A percentile compares a stretch with the other conserved stretches of the same genome.
phyloP scores from a whole-genome alignment of 2,329 filamentous ascomycete species.

The Colletotrichum siamense region DNA sequence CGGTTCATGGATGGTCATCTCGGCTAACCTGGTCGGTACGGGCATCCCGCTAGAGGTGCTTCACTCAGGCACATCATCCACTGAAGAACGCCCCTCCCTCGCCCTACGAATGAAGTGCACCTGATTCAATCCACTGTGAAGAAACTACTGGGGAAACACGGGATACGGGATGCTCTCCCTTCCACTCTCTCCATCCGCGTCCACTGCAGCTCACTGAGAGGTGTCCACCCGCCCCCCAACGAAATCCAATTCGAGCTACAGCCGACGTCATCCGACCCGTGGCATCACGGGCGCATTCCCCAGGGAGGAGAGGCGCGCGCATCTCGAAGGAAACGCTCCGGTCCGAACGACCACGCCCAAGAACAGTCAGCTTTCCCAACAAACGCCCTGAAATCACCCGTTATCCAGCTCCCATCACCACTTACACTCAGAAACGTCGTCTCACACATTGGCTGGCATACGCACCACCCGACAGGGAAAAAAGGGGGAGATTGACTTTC shows the following conservation, averaged over 20 bases:
- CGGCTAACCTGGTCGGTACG: background rate
- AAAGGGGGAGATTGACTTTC: background rate
- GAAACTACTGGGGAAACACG: background rate
- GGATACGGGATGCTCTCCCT: background rate
- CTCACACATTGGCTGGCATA: background rate
- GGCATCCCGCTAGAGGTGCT: background rate
- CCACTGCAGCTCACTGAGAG: background rate
- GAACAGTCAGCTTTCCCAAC: background rate
- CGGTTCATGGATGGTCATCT: background rate
- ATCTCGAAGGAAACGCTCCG: background rate
- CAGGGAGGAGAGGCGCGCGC: constrained; percentile 1
- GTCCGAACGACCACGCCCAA: background rate
- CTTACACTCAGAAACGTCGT: background rate
- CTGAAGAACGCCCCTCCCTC: constrained; percentile 9
- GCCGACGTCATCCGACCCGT: constrained; percentile 22
- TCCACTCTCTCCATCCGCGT: background rate
- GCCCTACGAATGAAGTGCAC: background rate
- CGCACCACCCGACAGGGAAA: background rate
- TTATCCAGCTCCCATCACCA: background rate
- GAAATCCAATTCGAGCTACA: constrained; percentile 14
- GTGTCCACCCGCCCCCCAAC: constrained; percentile 12
- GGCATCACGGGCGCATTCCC: constrained; percentile 21
- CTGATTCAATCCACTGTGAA: background rate
- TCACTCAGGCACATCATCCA: constrained; percentile 1
- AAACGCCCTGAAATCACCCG: background rate